Conservation (phyloP, 1,284 basidiomycete genomes). For the Ceratobasidium sp. region DNA sequence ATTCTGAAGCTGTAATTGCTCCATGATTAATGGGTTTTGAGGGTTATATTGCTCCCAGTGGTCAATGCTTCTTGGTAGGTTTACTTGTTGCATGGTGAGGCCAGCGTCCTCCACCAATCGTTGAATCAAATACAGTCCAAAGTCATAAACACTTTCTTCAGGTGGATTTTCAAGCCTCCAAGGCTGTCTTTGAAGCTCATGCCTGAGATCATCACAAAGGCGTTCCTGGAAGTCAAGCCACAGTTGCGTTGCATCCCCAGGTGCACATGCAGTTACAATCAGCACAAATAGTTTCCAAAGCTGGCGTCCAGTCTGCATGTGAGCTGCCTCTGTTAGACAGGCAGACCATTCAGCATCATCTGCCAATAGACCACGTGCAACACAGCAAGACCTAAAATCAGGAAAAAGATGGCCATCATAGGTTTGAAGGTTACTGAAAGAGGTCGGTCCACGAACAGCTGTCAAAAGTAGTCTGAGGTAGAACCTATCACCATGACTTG, state of each 20-base stretch:
- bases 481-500: slow-evolving; percentile 51
- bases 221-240: slow-evolving; percentile 51
- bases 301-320: slow-evolving; percentile 53
- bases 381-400: slow-evolving; percentile 52
- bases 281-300: slow-evolving; percentile 55
- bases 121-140: slow-evolving; percentile 53
- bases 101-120: slow-evolving; percentile 46
- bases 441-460: slow-evolving; percentile 50
- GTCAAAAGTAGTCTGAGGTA: slow-evolving; percentile 53
- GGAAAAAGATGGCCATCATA: slow-evolving; percentile 39
- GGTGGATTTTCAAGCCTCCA: slow-evolving; percentile 46
- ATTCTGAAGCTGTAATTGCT: slow-evolving; percentile 52
- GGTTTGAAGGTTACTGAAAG: slow-evolving; percentile 51
- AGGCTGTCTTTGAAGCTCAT: slow-evolving; percentile 38
- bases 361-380: slow-evolving; percentile 54
- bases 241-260: slow-evolving; percentile 49
- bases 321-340: slow-evolving; percentile 55
- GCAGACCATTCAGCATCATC: slow-evolving; percentile 56
- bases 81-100: slow-evolving; percentile 44
- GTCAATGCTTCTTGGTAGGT: slow-evolving; percentile 50
- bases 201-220: slow-evolving; percentile 53
- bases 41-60: neutral
- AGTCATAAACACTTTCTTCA: slow-evolving; percentile 52
- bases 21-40: slow-evolving; percentile 52
- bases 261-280: slow-evolving; percentile 51